Evolutionary conservation across 768 basidiomycete species (phyloP).

Genomic region (Hericium coralloides): DNA sequence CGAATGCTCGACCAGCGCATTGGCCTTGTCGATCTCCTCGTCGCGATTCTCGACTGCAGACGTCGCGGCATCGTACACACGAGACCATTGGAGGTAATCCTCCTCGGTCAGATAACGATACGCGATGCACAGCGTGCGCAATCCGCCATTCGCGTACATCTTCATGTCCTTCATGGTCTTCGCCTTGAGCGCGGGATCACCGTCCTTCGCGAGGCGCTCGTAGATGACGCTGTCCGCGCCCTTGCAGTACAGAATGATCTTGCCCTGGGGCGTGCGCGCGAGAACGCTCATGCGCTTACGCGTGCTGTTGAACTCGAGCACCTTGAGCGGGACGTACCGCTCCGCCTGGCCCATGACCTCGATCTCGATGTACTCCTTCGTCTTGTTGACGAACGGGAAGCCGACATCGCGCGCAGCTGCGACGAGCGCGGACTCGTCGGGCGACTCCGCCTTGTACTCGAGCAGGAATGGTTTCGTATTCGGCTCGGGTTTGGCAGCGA

Average conservation of each 20-base stretch:
- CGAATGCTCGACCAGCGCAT: conserved; percentile 74
- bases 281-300: conserved; percentile 95
- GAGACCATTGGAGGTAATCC: conserved; percentile 76
- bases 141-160: conserved; percentile 83
- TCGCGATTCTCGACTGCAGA: conserved; percentile 73
- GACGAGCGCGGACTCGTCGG: conserved; percentile 92
- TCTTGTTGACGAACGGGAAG: conserved; percentile 78
- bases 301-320: conserved; percentile 90
- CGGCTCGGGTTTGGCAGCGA: conserved; percentile 69
- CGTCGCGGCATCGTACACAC: conserved; percentile 75
- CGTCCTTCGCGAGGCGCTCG: conserved; percentile 67
- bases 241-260: conserved; percentile 83
- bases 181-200: conserved; percentile 65
- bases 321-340: conserved; percentile 66
- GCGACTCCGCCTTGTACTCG: conserved; percentile 94
- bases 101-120: conserved; percentile 72
- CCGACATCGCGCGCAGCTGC: conserved; percentile 88
- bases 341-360: conserved; percentile 88
- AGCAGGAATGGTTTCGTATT: conserved; percentile 49
- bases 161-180: conserved; percentile 86
- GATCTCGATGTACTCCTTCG: conserved; percentile 72
- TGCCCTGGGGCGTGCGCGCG: conserved; percentile 76
- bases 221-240: conserved; percentile 98
- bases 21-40: conserved; percentile 86
- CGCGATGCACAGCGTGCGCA: conserved; percentile 87